Base-by-base conservation (phyloP, 345 rosid genomes). In the Excoecaria cochinchinensis region DNA sequence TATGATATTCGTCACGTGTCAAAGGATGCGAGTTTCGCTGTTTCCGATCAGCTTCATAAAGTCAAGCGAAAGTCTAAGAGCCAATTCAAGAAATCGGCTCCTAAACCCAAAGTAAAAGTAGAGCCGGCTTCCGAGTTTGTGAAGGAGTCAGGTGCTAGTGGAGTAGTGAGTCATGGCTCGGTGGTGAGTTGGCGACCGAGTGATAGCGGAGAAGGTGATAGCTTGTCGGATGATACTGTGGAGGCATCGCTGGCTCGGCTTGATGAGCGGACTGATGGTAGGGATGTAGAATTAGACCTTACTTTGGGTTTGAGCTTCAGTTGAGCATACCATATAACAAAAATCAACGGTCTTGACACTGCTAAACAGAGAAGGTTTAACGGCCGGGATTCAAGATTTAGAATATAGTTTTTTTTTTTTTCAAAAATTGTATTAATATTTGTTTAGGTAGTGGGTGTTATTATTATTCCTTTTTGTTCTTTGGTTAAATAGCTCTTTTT, bases 1-100 rank as follows among this genome's bases (percentile, higher is more conserved):
- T 47, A 63, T 38, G 85, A 84, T 40, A 74, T 81, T 24, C 89
- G 86, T 44, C 89, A 86, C 79, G 79, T 82, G 52, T 56, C 83
- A 6, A 86, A 74, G 36, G 53, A 76, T 0, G 70, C 69, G 42
- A 24, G 14, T 74, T 25, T 64, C 3, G 52, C 70, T 47, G 71
- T 31, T 5, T 12, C 70, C 39, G 77, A 63, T 69, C 73, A 31
- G 72, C 83, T 74, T 38, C 80, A 40, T 24, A 79, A 78, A 38
- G 75, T 80, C 76, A 6, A 59, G 63, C 25, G 8, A 52, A 78
- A 70, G 82, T 31, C 74, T 11, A 71, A 63, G 66, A 57, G 72
- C 69, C 73, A 47, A 44, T 82, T 82, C 77, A 82, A 81, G 83
- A 68, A 72, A 22, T 72, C 79, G 58, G 66, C 74, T 40, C 39